These are phyloP conservation scores for Cercospora zeae-maydis DNA, from an alignment of 2,329 filamentous ascomycete genomes.

Conservation along the genomic window DNA sequence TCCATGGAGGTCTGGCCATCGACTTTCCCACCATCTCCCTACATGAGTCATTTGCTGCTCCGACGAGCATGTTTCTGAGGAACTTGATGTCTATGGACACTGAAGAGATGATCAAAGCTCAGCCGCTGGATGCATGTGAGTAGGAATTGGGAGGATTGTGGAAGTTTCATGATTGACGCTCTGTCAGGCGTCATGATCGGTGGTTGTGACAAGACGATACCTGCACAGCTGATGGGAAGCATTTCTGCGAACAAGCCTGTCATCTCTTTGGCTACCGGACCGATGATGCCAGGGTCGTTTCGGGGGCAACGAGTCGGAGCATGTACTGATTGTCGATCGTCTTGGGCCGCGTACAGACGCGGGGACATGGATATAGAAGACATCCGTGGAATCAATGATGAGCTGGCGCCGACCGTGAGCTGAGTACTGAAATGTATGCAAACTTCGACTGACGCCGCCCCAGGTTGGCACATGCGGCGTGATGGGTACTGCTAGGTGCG, in stretches of 20 bases:
- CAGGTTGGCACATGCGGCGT: constrained; percentile 53
- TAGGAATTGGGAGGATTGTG: too few species aligned
- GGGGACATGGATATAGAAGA: constrained; percentile 68
- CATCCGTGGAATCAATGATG: constrained; percentile 66
- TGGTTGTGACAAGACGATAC: constrained; percentile 73
- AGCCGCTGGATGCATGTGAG: constrained; percentile 62
- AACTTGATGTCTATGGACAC: constrained; percentile 79
- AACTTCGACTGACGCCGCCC: not conserved
- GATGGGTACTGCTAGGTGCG: constrained; percentile 50
- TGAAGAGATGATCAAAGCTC: constrained; percentile 71
- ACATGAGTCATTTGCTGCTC: constrained; percentile 65
- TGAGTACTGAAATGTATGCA: constrained; percentile 35
- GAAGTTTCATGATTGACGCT: not conserved
- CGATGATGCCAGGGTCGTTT: constrained; percentile 71
- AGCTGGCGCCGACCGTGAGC: constrained; percentile 62
- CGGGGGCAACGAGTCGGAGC: constrained; percentile 63
- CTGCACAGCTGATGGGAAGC: constrained; percentile 71
- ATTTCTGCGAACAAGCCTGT: constrained; percentile 72
- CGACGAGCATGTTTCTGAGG: constrained; percentile 70
- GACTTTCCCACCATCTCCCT: constrained; percentile 73
- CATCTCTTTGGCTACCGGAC: constrained; percentile 65
- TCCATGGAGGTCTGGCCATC: constrained; percentile 64
- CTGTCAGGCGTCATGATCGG: constrained; percentile 22
- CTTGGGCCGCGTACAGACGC: constrained; percentile 67
- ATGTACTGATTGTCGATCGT: constrained; percentile 71